A percentile compares a stretch with the other conserved stretches of the same genome.
These are phyloP conservation scores for Corylus avellana DNA, from an alignment of 306 rosid genomes.

Conservation along the genomic window DNA sequence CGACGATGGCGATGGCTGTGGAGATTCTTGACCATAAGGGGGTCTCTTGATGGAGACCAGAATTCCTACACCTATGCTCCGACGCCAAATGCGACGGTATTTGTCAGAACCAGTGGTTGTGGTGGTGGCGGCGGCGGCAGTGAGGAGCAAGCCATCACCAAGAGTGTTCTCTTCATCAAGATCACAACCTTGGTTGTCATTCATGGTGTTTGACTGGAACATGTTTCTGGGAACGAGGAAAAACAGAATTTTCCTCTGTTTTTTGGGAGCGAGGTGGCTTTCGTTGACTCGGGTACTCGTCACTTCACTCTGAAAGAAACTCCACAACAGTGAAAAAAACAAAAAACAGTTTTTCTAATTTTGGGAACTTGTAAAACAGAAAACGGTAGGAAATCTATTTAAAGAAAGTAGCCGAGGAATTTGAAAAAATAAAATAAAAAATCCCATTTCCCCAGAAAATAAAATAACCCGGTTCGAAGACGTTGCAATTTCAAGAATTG, in stretches of 20 bases:
- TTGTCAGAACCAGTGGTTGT: background rate
- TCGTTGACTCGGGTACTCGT: no score
- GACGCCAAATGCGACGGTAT: slow-evolving; percentile 33
- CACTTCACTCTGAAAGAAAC: no score
- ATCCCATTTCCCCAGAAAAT: no score
- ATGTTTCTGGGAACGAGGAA: background rate
- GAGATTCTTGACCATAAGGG: slow-evolving; percentile 8
- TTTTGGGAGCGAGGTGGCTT: background rate
- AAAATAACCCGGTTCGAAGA: no score
- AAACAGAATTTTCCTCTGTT: no score
- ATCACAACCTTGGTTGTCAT: background rate
- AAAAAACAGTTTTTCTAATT: background rate
- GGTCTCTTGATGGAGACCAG: slow-evolving; percentile 27
- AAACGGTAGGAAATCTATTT: background rate
- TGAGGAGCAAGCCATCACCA: slow-evolving; percentile 27
- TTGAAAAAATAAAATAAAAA: background rate
- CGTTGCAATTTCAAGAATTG: no score
- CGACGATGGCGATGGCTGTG: slow-evolving; percentile 5
- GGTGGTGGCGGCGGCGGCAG: background rate
- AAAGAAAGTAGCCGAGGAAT: background rate
- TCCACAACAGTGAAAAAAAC: background rate
- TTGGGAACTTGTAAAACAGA: no score
- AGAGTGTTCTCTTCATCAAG: slow-evolving; percentile 15
- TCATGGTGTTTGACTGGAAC: slow-evolving; percentile 8
- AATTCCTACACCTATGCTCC: slow-evolving; percentile 21